phyloP scores from a whole-genome alignment of 768 basidiomycete genomes.

The Crassisporium funariophilum region DNA sequence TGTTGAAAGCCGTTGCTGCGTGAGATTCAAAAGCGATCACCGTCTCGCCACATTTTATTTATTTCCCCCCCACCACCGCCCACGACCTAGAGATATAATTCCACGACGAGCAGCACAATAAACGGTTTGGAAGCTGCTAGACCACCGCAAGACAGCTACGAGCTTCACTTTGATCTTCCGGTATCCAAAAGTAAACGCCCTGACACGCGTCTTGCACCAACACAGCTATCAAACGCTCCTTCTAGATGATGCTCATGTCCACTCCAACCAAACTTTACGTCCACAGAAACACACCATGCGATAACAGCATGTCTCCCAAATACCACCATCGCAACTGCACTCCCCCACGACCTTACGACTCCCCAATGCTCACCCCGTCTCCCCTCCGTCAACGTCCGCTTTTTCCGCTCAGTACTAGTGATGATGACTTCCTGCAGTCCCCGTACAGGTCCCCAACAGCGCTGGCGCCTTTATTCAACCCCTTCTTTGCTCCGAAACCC shows the following conservation, averaged over 20 bases:
- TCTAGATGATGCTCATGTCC: conserved; percentile 45
- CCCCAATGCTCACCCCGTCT: conserved; percentile 67
- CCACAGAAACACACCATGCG: conserved; percentile 28
- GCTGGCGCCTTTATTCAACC: conserved; percentile 36
- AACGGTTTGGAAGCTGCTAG: background rate
- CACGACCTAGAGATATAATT: conserved; percentile 20
- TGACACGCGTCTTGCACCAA: conserved; percentile 19
- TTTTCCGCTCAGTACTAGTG: conserved; percentile 32
- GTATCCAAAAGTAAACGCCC: conserved; percentile 12
- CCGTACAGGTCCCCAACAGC: conserved; percentile 51
- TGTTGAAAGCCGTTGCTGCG: conserved; percentile 42
- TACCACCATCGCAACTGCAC: conserved; percentile 38
- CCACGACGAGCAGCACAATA: background rate
- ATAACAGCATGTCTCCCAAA: conserved; percentile 30
- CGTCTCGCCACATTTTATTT: conserved; percentile 26
- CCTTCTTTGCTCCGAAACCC: conserved; percentile 41
- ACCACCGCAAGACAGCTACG: too few relatives aligned
- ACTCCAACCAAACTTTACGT: conserved; percentile 44
- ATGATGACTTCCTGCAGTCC: conserved; percentile 54
- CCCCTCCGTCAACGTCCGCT: conserved; percentile 52
- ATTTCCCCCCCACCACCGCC: conserved; percentile 22
- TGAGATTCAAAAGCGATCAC: conserved; percentile 40
- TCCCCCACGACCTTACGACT: conserved; percentile 43
- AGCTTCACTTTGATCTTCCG: too few relatives aligned
- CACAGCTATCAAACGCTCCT: conserved; percentile 26